phyloP scores from a whole-genome alignment of 345 rosid genomes.

The Psidium friedrichsthalianum region DNA sequence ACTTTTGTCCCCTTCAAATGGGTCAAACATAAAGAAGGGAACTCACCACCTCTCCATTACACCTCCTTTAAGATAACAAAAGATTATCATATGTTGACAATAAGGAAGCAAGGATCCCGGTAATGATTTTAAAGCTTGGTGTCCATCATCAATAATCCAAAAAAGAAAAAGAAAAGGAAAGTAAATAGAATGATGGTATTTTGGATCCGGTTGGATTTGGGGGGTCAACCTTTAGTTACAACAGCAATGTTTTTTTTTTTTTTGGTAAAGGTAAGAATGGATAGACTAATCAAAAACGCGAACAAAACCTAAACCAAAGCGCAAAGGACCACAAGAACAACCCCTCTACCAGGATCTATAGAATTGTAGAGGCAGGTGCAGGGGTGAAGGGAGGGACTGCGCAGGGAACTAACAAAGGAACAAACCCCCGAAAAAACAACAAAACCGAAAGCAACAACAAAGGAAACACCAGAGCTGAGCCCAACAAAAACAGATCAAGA shows the following conservation, averaged over 20 bases:
- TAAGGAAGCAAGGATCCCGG: background rate
- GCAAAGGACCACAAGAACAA: too few relatives aligned
- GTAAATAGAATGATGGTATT: slow-evolving; percentile 13
- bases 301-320: too few relatives aligned
- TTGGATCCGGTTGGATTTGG: slow-evolving; percentile 23
- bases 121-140: background rate
- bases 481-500: too few relatives aligned
- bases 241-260: slow-evolving; percentile 2
- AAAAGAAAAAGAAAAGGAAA: background rate
- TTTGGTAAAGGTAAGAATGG: too few relatives aligned
- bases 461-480: too few relatives aligned
- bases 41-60: background rate
- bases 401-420: too few relatives aligned
- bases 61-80: background rate
- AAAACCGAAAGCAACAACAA: too few relatives aligned
- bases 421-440: too few relatives aligned
- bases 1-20: background rate
- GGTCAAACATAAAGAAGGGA: background rate
- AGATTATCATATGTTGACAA: slow-evolving; percentile 6
- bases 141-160: background rate
- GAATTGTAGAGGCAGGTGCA: too few relatives aligned
- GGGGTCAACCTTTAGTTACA: slow-evolving; percentile 7
- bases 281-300: too few relatives aligned
- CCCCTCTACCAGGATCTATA: too few relatives aligned
- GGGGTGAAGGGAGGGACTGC: too few relatives aligned